Evolutionary conservation across 1,284 basidiomycete species (phyloP).

Genomic region (Boletus sp.): DNA sequence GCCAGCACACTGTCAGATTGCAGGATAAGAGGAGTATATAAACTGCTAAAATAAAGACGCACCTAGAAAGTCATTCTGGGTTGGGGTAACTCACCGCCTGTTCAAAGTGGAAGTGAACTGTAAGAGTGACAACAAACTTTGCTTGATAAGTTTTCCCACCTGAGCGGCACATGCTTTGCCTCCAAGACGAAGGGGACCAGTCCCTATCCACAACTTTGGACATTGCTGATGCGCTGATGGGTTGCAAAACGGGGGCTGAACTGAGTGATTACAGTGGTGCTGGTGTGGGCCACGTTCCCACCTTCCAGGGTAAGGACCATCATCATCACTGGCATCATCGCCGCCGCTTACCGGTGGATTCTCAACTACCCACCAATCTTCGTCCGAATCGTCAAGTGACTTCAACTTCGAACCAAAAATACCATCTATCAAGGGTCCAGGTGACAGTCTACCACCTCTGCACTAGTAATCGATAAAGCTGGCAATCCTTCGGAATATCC

Average conservation of each 20-base stretch:
- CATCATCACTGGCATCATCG: neutral
- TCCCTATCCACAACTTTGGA: slow-evolving; percentile 5
- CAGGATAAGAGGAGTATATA: neutral
- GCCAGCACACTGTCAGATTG: slow-evolving; percentile 62
- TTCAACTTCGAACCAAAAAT: neutral
- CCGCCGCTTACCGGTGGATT: neutral
- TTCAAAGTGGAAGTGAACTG: slow-evolving; percentile 8
- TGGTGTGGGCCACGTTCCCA: neutral
- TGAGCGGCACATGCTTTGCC: slow-evolving; percentile 50
- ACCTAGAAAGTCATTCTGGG: slow-evolving; percentile 40
- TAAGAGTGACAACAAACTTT: slow-evolving; percentile 10
- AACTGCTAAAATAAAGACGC: slow-evolving; percentile 6
- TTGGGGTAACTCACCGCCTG: slow-evolving; percentile 44
- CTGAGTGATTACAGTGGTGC: neutral
- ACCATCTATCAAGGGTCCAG: neutral
- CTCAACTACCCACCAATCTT: neutral
- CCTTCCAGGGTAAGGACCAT: neutral
- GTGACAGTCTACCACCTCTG: neutral
- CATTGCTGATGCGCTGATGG: slow-evolving; percentile 12
- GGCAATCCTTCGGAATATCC: slow-evolving; percentile 2
- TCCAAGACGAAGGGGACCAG: slow-evolving; percentile 62
- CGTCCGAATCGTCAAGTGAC: neutral
- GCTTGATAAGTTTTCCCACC: slow-evolving; percentile 34
- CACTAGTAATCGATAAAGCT: neutral
- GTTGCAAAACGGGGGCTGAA: neutral